These are phyloP conservation scores for Eucommia ulmoides DNA, from an alignment of 257 asterid genomes.

Conservation along the genomic window DNA sequence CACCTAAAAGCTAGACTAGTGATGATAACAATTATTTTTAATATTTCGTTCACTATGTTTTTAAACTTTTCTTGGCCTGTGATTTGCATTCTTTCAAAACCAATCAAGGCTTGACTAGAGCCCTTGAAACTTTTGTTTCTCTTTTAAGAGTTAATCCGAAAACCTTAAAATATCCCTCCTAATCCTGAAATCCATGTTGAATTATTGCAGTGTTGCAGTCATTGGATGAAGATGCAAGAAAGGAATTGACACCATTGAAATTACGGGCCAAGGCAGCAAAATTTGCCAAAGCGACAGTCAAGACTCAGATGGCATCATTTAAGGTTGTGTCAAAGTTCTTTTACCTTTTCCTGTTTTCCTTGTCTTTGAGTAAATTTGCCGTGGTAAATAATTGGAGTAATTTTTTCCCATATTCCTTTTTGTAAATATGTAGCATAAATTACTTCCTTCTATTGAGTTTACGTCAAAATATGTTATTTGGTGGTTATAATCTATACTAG, in stretches of 20 bases:
- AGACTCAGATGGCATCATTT: slow-evolving; percentile 89
- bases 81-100: no score
- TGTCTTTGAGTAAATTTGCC: no score
- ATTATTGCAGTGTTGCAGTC: slow-evolving; percentile 83
- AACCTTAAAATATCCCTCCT: not conserved
- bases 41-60: no score
- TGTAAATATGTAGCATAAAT: not conserved
- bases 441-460: not conserved
- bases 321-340: slow-evolving; percentile 47
- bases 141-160: not conserved
- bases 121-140: no score
- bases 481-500: not conserved
- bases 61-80: no score
- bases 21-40: no score
- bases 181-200: slow-evolving; percentile 18
- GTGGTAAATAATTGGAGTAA: no score
- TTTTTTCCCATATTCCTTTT: not conserved
- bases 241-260: slow-evolving; percentile 86
- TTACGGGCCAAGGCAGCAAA: slow-evolving; percentile 89
- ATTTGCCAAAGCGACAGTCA: slow-evolving; percentile 85
- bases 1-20: no score
- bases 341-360: no score
- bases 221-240: slow-evolving; percentile 76
- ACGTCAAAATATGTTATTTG: not conserved
- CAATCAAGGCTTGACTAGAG: no score